Conservation (phyloP, 73 alveolate species). For the Tetrahymena borealis region DNA sequence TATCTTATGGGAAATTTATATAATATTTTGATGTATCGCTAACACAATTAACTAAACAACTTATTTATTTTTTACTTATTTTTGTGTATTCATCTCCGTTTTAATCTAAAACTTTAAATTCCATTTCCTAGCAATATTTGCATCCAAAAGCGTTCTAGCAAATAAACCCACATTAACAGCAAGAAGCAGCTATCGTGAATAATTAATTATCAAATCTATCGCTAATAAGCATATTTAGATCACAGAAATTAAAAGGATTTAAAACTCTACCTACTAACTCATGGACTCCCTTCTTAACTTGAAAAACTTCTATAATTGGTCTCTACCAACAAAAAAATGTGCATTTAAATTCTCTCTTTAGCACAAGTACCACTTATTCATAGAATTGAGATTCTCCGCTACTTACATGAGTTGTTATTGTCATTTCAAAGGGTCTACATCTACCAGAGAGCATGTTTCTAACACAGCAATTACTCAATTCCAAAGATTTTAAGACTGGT, state of each 20-base stretch:
- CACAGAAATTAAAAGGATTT: not conserved
- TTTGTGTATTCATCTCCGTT: not conserved
- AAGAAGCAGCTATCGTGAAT: not conserved
- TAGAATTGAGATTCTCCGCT: not conserved
- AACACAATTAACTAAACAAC: not conserved
- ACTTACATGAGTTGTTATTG: not conserved
- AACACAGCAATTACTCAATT: not conserved
- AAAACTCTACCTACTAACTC: not conserved
- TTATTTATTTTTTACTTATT: not conserved
- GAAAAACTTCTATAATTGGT: not conserved
- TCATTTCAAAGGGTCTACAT: not conserved
- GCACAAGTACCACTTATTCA: not conserved
- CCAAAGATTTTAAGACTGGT: not conserved
- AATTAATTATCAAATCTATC: not conserved
- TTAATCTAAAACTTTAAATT: not conserved
- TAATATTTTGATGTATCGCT: not conserved
- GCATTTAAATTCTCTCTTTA: not conserved
- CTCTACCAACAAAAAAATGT: not conserved
- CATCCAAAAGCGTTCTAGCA: not conserved
- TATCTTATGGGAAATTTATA: not conserved
- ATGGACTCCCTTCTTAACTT: not conserved
- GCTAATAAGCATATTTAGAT: not conserved
- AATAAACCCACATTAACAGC: not conserved
- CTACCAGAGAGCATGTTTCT: not conserved
- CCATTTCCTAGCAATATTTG: not conserved